These are phyloP conservation scores for Albugo candida DNA, from an alignment of 352 stramenopile species.

Conservation along the genomic window DNA sequence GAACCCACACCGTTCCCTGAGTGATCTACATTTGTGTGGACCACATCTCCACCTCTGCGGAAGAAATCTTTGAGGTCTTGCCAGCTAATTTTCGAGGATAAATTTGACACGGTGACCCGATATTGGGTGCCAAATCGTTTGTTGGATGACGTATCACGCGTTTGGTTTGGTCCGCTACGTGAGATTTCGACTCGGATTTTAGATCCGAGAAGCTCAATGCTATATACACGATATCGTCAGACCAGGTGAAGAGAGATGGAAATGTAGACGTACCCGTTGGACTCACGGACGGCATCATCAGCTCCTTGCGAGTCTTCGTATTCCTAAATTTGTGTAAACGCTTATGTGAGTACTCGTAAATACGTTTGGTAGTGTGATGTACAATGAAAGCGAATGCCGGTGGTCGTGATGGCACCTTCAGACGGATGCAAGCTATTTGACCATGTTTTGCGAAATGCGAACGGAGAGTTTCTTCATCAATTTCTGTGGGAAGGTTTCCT, in stretches of 20 bases:
- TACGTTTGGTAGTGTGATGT: conserved; percentile 1
- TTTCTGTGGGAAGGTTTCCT: too few relatives aligned
- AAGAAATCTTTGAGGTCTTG: conserved; percentile 54
- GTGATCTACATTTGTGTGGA: conserved; percentile 41
- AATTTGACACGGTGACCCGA: conserved; percentile 21
- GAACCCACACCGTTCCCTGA: conserved; percentile 34
- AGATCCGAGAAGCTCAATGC: conserved; percentile 16
- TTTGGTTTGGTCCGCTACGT: conserved; percentile 10
- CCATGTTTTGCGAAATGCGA: conserved; percentile 4
- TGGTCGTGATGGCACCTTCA: conserved; percentile 32
- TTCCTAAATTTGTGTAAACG: conserved; percentile 13
- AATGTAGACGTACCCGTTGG: conserved; percentile 21
- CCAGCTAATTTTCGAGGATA: conserved; percentile 26
- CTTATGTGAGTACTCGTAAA: background rate
- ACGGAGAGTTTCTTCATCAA: too few relatives aligned
- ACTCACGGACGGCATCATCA: conserved; percentile 25
- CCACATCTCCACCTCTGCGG: conserved; percentile 30
- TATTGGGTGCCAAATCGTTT: conserved; percentile 30
- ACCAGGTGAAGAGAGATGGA: background rate
- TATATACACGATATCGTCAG: conserved; percentile 10
- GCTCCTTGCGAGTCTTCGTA: conserved; percentile 34
- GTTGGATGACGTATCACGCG: conserved; percentile 1
- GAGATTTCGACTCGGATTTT: conserved; percentile 37
- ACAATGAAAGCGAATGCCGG: conserved; percentile 42
- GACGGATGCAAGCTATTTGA: conserved; percentile 16